Base-by-base conservation (phyloP, 352 stramenopile genomes). In the Lagenidium giganteum region DNA sequence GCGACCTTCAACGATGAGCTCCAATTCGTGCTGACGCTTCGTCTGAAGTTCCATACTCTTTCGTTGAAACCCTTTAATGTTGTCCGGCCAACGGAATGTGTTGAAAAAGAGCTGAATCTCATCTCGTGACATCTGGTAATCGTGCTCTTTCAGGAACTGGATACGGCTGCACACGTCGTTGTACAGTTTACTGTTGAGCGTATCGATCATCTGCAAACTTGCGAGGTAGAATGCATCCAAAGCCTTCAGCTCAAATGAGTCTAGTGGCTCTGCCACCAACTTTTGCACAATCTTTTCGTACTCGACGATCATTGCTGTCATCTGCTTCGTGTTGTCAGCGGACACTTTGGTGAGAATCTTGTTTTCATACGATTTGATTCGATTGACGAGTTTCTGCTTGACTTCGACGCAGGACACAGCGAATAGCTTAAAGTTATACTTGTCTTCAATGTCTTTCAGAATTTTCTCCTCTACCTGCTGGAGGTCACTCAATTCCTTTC, bases 61-160 rank as follows among this genome's bases (percentile, higher is more conserved):
- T 8, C 75, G 48, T 33, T 95, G 78, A 60, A 92, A 95, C 0
- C 67, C 63, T 56, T 91, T 91, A 28, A 96, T 76, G 17, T 79
- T 87, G 30, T 87, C 72, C 6, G 87, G 86, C 87, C 86, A 96
- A 11, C 76, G 63, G 51, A 84, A 93, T 12, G 79, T 88, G 24
- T 72, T 87, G 38, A 88, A 82, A 39, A 96, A 88, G 16, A 89
- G 58, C 45, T 92, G 72, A 7, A 96, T 68, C 32, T 96, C 86
- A 25, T 96, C 87, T 2, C 84, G 64, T 17, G 62, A 55, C 52
- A 88, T 75, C 17, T 78, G 63, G 50, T 86, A 92, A 40, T 89
- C 75, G 34, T 94, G 82, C 21, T 78, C 64, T 16, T 93, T 73
- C 9, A 96, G 63, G 39, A 96, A 96, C 27, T 81, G 70, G 23